Percentiles rank a stretch among this genome's conserved stretches.
These are phyloP conservation scores for Ephemerocybe angulata DNA, from an alignment of 768 basidiomycete species.

Conservation along the genomic window DNA sequence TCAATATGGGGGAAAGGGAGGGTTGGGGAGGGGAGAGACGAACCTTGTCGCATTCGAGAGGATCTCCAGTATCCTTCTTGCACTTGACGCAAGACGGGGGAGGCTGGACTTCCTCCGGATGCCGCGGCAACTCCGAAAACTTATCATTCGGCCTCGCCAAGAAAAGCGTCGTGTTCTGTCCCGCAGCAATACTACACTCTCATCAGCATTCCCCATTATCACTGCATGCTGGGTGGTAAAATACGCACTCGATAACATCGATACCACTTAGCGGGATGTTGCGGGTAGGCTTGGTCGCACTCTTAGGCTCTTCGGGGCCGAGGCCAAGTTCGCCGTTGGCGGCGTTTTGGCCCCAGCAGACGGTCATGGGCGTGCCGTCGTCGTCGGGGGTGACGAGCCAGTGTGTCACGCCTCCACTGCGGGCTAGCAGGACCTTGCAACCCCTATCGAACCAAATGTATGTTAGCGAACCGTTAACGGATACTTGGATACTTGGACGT, in stretches of 20 bases:
- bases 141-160: conserved; percentile 73
- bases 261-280: conserved; percentile 72
- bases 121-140: conserved; percentile 73
- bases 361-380: conserved; percentile 73
- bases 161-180: conserved; percentile 84
- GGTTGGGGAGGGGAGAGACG: not conserved
- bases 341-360: conserved; percentile 85
- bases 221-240: not conserved
- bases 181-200: conserved; percentile 65
- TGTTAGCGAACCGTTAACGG: conserved; percentile 3
- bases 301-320: conserved; percentile 78
- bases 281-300: conserved; percentile 76
- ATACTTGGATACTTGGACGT: too few relatives aligned
- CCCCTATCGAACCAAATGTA: conserved; percentile 43
- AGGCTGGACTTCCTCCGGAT: conserved; percentile 69
- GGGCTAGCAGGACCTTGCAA: conserved; percentile 68
- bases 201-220: not conserved
- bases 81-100: conserved; percentile 73
- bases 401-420: conserved; percentile 86
- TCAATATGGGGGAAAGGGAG: not conserved
- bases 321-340: conserved; percentile 85
- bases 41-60: conserved; percentile 91
- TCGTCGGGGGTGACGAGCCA: conserved; percentile 77
- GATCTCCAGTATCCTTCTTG: conserved; percentile 63
- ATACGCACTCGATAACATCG: conserved; percentile 67